phyloP scores from a whole-genome alignment of 1,284 basidiomycete genomes.

The Trametes hirsuta region DNA sequence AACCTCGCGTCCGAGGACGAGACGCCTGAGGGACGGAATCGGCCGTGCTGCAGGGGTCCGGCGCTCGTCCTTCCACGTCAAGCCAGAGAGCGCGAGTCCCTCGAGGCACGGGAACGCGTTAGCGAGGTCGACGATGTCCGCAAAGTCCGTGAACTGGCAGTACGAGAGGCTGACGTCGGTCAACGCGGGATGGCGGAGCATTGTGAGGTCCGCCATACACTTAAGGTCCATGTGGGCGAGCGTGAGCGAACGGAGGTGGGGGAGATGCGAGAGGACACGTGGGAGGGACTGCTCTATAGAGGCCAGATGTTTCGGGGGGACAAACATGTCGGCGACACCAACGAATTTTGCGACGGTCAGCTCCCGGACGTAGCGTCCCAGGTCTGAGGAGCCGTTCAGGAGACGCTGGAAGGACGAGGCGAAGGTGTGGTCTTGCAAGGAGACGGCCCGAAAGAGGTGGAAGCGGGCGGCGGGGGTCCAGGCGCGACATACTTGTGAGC shows the following conservation, averaged over 20 bases:
- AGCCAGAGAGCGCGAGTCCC: slow-evolving; percentile 26
- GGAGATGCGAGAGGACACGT: slow-evolving; percentile 23
- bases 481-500: slow-evolving; percentile 39
- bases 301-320: neutral
- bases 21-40: slow-evolving; percentile 14
- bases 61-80: slow-evolving; percentile 28
- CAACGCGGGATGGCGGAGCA: slow-evolving; percentile 24
- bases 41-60: slow-evolving; percentile 1
- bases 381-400: slow-evolving; percentile 22
- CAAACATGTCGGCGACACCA: neutral
- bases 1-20: slow-evolving; percentile 29
- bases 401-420: slow-evolving; percentile 27
- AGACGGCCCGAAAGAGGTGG: slow-evolving; percentile 39
- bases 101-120: slow-evolving; percentile 31
- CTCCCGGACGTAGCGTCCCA: slow-evolving; percentile 33
- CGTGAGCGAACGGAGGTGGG: slow-evolving; percentile 25
- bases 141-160: slow-evolving; percentile 34
- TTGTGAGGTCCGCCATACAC: slow-evolving; percentile 14
- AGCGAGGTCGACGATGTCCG: slow-evolving; percentile 31
- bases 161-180: slow-evolving; percentile 29
- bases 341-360: slow-evolving; percentile 24
- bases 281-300: slow-evolving; percentile 17
- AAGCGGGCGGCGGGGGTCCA: slow-evolving; percentile 41
- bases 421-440: slow-evolving; percentile 22
- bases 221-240: slow-evolving; percentile 26